Evolutionary conservation across 805 yeast species (phyloP).

Genomic region (Kurtzmaniella cleridarum): DNA sequence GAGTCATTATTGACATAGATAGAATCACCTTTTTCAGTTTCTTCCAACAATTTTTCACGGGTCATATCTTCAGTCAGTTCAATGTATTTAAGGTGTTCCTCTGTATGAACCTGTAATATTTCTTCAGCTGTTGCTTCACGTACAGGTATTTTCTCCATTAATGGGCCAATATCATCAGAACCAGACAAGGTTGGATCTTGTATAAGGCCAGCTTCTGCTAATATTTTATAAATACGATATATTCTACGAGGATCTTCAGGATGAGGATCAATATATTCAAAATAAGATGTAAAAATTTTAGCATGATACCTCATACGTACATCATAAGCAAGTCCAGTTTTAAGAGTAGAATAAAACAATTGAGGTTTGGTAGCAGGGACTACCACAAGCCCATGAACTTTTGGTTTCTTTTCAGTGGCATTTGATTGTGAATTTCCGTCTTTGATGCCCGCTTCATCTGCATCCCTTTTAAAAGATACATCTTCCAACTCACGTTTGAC

Average conservation of each 20-base stretch:
- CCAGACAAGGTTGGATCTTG: conserved; percentile 73
- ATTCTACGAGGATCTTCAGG: conserved; percentile 98
- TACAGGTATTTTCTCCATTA: conserved; percentile 85
- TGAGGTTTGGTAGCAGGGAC: conserved; percentile 64
- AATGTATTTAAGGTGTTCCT: conserved; percentile 70
- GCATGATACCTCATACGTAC: conserved; percentile 98
- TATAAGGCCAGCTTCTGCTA: conserved; percentile 91
- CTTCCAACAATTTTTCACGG: conserved; percentile 68
- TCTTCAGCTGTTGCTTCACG: conserved; percentile 87
- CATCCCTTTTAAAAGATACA: background rate
- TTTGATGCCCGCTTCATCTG: background rate
- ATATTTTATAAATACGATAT: conserved; percentile 84
- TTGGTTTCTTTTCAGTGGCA: conserved; percentile 1
- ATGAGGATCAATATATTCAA: conserved; percentile 95
- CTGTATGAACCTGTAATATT: conserved; percentile 78
- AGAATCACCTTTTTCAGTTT: conserved; percentile 89
- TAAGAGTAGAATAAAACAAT: conserved; percentile 64
- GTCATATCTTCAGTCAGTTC: conserved; percentile 73
- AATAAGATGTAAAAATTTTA: conserved; percentile 83
- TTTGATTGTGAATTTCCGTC: background rate
- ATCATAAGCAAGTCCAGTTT: conserved; percentile 93
- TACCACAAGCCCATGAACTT: conserved; percentile 16
- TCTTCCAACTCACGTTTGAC: background rate
- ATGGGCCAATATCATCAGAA: conserved; percentile 70
- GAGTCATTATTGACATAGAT: conserved; percentile 93